These are phyloP conservation scores for Ascobolus immersus DNA, from an alignment of 495 filamentous ascomycete species.

Conservation along the genomic window DNA sequence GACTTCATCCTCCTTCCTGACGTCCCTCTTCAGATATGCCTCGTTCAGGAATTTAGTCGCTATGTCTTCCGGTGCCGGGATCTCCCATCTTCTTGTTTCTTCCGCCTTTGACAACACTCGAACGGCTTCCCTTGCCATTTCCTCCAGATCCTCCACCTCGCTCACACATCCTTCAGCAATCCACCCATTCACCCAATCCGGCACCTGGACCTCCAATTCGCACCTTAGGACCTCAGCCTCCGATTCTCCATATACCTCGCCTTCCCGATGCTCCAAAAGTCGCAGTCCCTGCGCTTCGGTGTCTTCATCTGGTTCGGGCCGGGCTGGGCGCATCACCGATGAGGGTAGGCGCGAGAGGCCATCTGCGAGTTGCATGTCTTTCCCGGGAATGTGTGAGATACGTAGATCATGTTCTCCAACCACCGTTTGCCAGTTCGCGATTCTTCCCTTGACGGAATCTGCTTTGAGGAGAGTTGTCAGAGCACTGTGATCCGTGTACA, in stretches of 20 bases:
- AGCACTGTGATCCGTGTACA: conserved; percentile 1
- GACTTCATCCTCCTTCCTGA: background rate
- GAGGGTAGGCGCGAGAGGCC: conserved; percentile 2
- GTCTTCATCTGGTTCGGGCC: too few species aligned
- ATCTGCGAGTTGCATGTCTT: conserved; percentile 1
- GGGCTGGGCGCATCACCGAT: too few species aligned
- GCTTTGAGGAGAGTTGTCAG: background rate
- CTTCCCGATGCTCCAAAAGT: too few species aligned
- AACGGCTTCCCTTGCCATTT: background rate
- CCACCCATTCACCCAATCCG: background rate
- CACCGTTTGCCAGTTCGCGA: background rate
- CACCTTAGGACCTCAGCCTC: too few species aligned
- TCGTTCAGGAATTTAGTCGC: background rate
- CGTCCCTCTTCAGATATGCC: background rate
- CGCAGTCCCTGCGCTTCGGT: too few species aligned
- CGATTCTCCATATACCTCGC: too few species aligned
- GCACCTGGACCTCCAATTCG: too few species aligned
- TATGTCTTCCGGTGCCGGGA: background rate
- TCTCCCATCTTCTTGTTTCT: background rate
- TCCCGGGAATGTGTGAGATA: background rate
- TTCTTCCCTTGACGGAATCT: background rate
- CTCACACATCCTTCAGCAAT: background rate
- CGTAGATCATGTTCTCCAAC: conserved; percentile 2
- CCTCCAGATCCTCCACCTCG: background rate
- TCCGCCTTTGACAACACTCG: background rate